Base-by-base conservation (phyloP, 257 asterid genomes). In the Jaltomata sinuosa region DNA sequence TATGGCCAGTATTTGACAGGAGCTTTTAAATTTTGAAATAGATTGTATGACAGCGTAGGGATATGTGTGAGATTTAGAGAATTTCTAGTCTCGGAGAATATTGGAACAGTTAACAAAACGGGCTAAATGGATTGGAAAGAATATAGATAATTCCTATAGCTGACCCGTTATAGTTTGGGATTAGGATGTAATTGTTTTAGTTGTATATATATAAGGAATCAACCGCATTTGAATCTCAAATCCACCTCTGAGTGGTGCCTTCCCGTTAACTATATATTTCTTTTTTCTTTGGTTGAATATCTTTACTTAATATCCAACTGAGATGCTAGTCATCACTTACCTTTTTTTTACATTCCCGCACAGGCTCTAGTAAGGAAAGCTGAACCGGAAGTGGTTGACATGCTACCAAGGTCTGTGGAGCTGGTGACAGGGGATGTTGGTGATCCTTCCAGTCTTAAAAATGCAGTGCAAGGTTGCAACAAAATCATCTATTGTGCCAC, bases 401-500 rank as follows among this genome's bases (percentile, higher is more conserved):
- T 91, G 97, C 97, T 96, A 82, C 99, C 99, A 21, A 93, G 93
- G 29, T 93, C 99, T 3, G 99, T 96, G 72, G 95, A 92, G 88
- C 85, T 96, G 22, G 94, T 96, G 87, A 92, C 85, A 0, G 99
- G 97, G 72, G 99, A 96, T 87, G 98, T 96, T 74, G 99, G 99
- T 1, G 99, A 96, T 86, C 92, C 97, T 76, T 88, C 93, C 25
- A 89, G 94, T 87, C 93, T 96, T 79, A 89, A 84, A 83, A 76
- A 87, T 49, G 97, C 95, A 50, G 89, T 94, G n/a, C 95, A 93
- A 82, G 98, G 98, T 79, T 96, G 99, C 92, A 94, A 83, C 89
- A 96, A 96, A 88, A 94, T 96, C 74, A 94, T 96, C 85, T 96
- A 93, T 80, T 96, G 99, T 61, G 98, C 99, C 3, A 94, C 99